Evolutionary conservation across 345 rosid species (phyloP).

Genomic region (Hibiscus syriacus): DNA sequence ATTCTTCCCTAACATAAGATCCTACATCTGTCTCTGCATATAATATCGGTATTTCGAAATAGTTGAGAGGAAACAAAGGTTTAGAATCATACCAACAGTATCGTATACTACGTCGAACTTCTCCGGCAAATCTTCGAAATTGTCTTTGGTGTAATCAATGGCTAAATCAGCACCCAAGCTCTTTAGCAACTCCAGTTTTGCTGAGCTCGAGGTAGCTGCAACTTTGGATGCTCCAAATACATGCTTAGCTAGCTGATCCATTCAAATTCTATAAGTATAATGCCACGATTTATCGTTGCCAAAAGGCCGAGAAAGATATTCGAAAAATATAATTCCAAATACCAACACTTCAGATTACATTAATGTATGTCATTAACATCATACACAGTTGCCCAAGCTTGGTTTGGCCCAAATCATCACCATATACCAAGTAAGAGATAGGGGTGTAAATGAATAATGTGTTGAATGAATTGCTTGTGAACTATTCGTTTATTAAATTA

Average conservation of each 20-base stretch:
- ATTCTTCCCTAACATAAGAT: no score
- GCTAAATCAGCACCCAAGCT: conserved; percentile 84
- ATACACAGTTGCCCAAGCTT: neutral
- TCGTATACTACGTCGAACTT: conserved; percentile 78
- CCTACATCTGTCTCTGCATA: no score
- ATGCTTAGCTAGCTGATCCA: conserved; percentile 70
- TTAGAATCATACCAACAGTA: conserved; percentile 56
- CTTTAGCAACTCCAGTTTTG: conserved; percentile 58
- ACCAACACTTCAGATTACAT: neutral
- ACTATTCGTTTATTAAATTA: no score
- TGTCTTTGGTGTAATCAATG: conserved; percentile 83
- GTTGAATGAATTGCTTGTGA: no score
- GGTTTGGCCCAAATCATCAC: no score
- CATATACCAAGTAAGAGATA: no score
- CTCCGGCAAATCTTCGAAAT: conserved; percentile 73
- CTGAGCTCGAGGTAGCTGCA: conserved; percentile 80
- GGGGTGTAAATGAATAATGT: no score
- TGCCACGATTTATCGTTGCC: no score
- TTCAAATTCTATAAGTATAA: no score
- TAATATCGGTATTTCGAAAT: neutral
- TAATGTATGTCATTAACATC: neutral
- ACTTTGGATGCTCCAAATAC: conserved; percentile 80
- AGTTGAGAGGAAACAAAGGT: neutral
- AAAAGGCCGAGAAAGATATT: neutral
- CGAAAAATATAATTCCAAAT: neutral